phyloP scores from a whole-genome alignment of 2,329 filamentous ascomycete genomes.

The Didymosphaeria variabile region DNA sequence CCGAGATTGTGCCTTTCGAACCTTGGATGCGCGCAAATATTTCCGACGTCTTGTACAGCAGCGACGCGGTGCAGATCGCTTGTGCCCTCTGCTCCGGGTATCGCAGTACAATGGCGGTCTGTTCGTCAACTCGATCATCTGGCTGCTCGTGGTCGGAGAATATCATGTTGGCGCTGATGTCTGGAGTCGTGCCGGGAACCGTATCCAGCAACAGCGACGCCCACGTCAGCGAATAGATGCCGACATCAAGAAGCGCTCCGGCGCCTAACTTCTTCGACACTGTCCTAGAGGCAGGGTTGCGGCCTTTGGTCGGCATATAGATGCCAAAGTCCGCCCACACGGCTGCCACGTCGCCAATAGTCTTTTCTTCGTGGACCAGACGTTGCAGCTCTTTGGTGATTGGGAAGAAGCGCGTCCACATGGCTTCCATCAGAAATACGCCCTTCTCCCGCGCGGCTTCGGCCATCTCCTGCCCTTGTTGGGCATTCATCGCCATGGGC shows the following conservation, averaged over 20 bases:
- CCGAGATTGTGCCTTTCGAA: background rate
- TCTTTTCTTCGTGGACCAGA: conserved; percentile 65
- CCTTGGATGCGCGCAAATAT: conserved; percentile 13
- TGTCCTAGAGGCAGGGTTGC: background rate
- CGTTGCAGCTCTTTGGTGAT: conserved; percentile 74
- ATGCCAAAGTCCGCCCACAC: conserved; percentile 62
- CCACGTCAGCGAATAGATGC: conserved; percentile 90
- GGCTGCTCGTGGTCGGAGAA: conserved; percentile 5
- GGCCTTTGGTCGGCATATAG: conserved; percentile 64
- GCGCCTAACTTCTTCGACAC: conserved; percentile 84
- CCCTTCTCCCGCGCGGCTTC: conserved; percentile 76
- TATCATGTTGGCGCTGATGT: conserved; percentile 10
- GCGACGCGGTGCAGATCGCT: conserved; percentile 2
- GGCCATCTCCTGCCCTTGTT: conserved; percentile 76
- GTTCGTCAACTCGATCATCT: conserved; percentile 1
- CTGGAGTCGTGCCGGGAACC: background rate
- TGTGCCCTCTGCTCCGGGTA: conserved; percentile 5
- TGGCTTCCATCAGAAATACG: conserved; percentile 64
- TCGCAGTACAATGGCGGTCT: background rate
- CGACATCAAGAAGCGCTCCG: conserved; percentile 82
- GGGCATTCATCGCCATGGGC: conserved; percentile 83
- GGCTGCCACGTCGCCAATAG: conserved; percentile 67
- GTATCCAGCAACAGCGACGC: conserved; percentile 70
- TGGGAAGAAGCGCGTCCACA: conserved; percentile 91
- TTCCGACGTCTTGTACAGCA: conserved; percentile 6